Percentiles rank a stretch among this genome's conserved stretches.
Evolutionary conservation across 2,329 filamentous ascomycete genomes (phyloP).

Genomic region (Microsporum canis): DNA sequence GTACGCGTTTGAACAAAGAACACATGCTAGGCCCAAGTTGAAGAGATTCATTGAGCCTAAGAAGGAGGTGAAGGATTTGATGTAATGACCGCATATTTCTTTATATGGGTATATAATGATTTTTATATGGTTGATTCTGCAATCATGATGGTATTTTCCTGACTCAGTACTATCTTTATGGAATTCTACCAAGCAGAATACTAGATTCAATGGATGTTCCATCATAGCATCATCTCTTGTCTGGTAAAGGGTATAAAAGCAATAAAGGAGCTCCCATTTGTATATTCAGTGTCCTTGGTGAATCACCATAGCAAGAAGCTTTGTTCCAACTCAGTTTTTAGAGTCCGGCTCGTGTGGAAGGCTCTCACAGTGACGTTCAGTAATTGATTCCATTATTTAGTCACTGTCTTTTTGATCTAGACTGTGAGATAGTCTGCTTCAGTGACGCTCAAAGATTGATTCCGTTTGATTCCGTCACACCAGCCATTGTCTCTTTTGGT

Average conservation of each 20-base stretch:
- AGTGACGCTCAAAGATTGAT: too few species aligned
- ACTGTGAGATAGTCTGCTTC: too few species aligned
- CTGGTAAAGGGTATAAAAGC: not conserved
- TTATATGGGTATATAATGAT: not conserved
- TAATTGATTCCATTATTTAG: too few species aligned
- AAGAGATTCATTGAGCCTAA: conserved; percentile 40
- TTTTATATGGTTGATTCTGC: not conserved
- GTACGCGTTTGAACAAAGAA: conserved; percentile 58
- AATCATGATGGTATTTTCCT: not conserved
- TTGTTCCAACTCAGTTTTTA: too few species aligned
- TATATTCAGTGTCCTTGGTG: not conserved
- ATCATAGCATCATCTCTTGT: not conserved
- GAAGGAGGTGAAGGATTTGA: conserved; percentile 38
- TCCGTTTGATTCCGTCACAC: too few species aligned
- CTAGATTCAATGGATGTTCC: not conserved
- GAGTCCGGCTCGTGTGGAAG: too few species aligned
- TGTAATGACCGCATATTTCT: not conserved
- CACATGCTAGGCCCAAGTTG: conserved; percentile 37
- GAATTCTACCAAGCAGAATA: not conserved
- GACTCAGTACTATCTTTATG: too few species aligned
- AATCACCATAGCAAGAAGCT: not conserved
- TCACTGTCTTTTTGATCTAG: too few species aligned
- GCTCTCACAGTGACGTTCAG: too few species aligned
- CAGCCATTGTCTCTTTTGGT: too few species aligned
- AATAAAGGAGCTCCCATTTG: not conserved